Evolutionary conservation across 1,284 basidiomycete species (phyloP).

Genomic region (Sporisorium graminicola): DNA sequence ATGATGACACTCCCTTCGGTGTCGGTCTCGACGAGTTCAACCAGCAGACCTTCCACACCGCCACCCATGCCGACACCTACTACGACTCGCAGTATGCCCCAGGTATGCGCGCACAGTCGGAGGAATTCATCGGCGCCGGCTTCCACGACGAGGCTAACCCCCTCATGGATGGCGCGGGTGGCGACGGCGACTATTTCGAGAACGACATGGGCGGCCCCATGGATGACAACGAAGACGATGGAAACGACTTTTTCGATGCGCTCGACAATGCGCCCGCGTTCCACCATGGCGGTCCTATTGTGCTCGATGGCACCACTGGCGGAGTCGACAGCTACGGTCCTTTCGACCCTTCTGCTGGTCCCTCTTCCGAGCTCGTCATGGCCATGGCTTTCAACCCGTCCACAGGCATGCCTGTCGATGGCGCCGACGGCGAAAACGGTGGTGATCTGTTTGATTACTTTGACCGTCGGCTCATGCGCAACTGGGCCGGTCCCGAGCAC

Average conservation of each 20-base stretch:
- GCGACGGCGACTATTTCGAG: constrained; percentile 43
- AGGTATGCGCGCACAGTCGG: constrained; percentile 30
- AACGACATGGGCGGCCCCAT: constrained; percentile 23
- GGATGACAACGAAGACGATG: constrained; percentile 41
- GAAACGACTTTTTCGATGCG: constrained; percentile 70
- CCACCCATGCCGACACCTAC: constrained; percentile 28
- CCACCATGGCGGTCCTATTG: constrained; percentile 36
- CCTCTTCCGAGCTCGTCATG: constrained; percentile 79
- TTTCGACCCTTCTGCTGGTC: constrained; percentile 47
- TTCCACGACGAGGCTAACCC: constrained; percentile 32
- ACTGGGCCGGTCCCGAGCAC: constrained; percentile 98
- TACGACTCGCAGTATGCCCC: constrained; percentile 17
- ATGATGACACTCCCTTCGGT: constrained; percentile 59
- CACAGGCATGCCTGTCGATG: constrained; percentile 32
- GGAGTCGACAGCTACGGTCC: constrained; percentile 38
- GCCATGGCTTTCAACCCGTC: constrained; percentile 76
- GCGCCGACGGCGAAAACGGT: constrained; percentile 44
- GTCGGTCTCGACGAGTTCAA: constrained; percentile 52
- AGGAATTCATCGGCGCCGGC: constrained; percentile 23
- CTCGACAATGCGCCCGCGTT: constrained; percentile 36
- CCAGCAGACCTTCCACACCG: constrained; percentile 42
- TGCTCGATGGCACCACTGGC: constrained; percentile 44
- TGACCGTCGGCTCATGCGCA: constrained; percentile 87
- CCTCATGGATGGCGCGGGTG: constrained; percentile 21
- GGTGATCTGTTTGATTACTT: constrained; percentile 83